Base-by-base conservation (phyloP, 2,329 filamentous ascomycete genomes). In the Fusarium concolor region DNA sequence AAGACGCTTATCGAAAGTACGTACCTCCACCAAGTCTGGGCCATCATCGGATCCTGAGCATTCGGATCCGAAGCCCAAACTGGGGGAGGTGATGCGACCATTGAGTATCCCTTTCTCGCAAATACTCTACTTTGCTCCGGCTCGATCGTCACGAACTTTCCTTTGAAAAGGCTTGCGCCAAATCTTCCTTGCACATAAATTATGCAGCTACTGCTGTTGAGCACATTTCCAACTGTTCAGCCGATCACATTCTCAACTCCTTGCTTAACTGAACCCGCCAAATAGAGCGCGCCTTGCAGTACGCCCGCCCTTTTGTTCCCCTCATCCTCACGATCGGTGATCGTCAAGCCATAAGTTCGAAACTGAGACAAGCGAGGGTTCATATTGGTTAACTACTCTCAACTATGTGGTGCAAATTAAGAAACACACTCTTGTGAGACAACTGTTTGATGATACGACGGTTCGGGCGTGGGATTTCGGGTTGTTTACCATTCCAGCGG, bases 1-100 rank as follows among this genome's bases (percentile, higher is more conserved):
- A 74, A 74, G 68, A 47, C 33, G 35, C 53, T 73, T 74, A 74
- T 74, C 71, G 35, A 20, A 5, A 5, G 55, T 71, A 74, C 71
- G 71, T 73, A 70, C 56, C 56, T n/a, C n/a, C 9, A 18, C n/a
- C 28, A 37, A 20, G 33, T 26, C 6, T 24, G 22, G 22, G 22
- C 22, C 6, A 24, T 24, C 11, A n/a, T 41, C 12, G n/a, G 11
- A 17, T 22, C 14, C 20, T 56, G 6, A 31, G 12, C n/a, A 39
- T 31, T 56, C 42, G 55, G 54, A 54, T 62, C 61, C 62, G 49
- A 62, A 31, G 22, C 49, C 47, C 37, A 35, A 38, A n/a, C 17
- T 9, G 35, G 20, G 33, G 29, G 38, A 41, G 29, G 37, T 55
- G 35, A 44, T 49, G 17, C 28, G 9, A 52, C 50, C 37, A 26